Conservation (phyloP, 306 rosid species). For the Cicer bijugum region DNA sequence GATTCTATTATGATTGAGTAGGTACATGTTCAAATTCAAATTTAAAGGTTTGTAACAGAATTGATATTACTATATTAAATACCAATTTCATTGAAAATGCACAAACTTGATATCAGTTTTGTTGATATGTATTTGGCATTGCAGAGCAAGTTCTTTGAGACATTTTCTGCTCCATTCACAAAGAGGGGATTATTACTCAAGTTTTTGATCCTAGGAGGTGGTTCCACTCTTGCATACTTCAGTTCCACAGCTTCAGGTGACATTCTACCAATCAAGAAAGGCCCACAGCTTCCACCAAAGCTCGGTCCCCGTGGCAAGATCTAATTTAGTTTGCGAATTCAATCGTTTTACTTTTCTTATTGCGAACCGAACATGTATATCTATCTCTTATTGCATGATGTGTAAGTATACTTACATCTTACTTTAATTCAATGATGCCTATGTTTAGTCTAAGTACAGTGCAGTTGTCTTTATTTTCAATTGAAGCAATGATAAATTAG, state of each 20-base stretch:
- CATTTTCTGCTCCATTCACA: constrained; percentile 97
- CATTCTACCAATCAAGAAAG: constrained; percentile 89
- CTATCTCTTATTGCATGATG: constrained; percentile 46
- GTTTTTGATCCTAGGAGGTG: constrained; percentile 93
- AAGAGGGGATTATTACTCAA: constrained; percentile 94
- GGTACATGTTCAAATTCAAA: too few species aligned
- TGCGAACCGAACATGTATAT: constrained; percentile 49
- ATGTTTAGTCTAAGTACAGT: constrained; percentile 46
- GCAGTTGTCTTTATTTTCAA: constrained; percentile 22
- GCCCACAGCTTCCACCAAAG: constrained; percentile 96
- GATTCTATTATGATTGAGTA: too few species aligned
- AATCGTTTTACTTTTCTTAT: constrained; percentile 37
- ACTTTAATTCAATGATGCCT: constrained; percentile 46
- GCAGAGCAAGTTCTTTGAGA: constrained; percentile 98
- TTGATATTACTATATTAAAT: too few species aligned
- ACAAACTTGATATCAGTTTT: neutral
- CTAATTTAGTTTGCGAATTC: constrained; percentile 50
- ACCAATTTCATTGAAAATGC: neutral
- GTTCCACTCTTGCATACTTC: constrained; percentile 77
- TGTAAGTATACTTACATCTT: constrained; percentile 59
- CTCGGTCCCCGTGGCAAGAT: constrained; percentile 95
- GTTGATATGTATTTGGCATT: constrained; percentile 34
- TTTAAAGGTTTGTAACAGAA: too few species aligned
- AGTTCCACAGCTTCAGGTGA: constrained; percentile 87
- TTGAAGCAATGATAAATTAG: constrained; percentile 14